phyloP scores from a whole-genome alignment of 139 green algal species.

The Chlorella sp. region DNA sequence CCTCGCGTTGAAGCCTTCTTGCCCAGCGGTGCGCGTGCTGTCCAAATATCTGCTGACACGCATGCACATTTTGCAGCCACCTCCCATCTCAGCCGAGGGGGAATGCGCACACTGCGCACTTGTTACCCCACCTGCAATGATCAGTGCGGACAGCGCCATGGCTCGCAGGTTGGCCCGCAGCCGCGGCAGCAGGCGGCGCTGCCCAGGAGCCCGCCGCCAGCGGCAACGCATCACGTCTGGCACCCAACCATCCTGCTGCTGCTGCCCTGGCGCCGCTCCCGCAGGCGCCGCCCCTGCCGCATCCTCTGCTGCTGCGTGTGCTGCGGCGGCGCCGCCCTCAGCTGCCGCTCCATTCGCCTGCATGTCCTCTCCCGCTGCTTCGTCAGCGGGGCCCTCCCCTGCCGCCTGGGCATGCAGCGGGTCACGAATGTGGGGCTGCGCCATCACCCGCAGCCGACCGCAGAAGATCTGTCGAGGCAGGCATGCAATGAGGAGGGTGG shows the following conservation, averaged over 20 bases:
- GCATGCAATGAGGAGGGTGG: background rate
- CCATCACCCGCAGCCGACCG: conserved; percentile 77
- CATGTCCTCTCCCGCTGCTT: conserved; percentile 1
- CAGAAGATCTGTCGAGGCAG: conserved; percentile 71
- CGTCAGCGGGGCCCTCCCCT: no score
- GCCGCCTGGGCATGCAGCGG: conserved; percentile 24
- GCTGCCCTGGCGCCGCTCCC: background rate
- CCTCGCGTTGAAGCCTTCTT: no score
- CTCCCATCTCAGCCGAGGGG: no score
- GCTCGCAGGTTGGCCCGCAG: conserved; percentile 73
- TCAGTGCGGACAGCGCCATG: conserved; percentile 56
- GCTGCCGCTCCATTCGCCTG: background rate
- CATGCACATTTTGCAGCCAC: no score
- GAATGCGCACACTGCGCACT: no score
- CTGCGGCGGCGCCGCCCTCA: background rate
- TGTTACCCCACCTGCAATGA: conserved; percentile 45
- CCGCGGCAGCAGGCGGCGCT: conserved; percentile 61
- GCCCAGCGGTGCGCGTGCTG: no score
- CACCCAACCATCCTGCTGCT: conserved; percentile 46
- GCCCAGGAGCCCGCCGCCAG: conserved; percentile 64
- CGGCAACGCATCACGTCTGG: conserved; percentile 78
- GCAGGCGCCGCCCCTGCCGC: background rate
- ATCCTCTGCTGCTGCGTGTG: background rate
- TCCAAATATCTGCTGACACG: no score
- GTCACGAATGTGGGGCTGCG: conserved; percentile 59